phyloP scores from a whole-genome alignment of 345 rosid species.

The Eucalyptus cloeziana region DNA sequence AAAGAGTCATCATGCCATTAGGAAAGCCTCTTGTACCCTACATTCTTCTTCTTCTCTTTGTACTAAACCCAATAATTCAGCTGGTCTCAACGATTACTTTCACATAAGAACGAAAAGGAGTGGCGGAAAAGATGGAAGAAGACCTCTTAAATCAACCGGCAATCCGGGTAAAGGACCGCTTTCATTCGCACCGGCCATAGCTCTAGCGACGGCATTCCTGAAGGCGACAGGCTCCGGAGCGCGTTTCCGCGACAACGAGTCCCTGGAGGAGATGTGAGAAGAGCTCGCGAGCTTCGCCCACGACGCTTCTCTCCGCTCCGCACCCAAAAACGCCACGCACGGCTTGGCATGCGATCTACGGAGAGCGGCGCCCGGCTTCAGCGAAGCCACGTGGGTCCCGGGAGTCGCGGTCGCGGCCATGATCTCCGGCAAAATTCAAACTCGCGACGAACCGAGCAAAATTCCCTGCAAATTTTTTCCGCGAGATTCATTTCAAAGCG shows the following conservation, averaged over 20 bases:
- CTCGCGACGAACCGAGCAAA: background rate
- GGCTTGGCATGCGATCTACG: background rate
- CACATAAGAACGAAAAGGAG: background rate
- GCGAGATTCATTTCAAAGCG: background rate
- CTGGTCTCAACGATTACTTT: background rate
- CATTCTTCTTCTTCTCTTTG: background rate
- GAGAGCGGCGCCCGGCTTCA: slow-evolving; percentile 16
- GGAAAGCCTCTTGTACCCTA: background rate
- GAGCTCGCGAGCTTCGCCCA: slow-evolving; percentile 21
- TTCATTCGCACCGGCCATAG: background rate
- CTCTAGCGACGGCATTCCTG: slow-evolving; percentile 10
- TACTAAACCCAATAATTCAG: background rate
- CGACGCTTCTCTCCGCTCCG: slow-evolving; percentile 7
- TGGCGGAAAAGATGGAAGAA: background rate
- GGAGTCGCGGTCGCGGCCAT: slow-evolving; percentile 29
- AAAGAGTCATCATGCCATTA: background rate
- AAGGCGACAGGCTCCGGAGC: background rate
- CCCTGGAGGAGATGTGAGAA: slow-evolving; percentile 16
- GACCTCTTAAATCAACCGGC: slow-evolving; percentile 51
- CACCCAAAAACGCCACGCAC: background rate
- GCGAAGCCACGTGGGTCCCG: slow-evolving; percentile 13
- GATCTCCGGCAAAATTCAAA: background rate
- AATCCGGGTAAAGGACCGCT: slow-evolving; percentile 26
- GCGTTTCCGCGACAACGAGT: slow-evolving; percentile 5
- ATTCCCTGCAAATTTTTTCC: background rate